Percentiles rank a stretch among this genome's conserved stretches.
Evolutionary conservation across 192 early-diverging fungal genomes (phyloP).

Genomic region (Powellomyces hirtus): DNA sequence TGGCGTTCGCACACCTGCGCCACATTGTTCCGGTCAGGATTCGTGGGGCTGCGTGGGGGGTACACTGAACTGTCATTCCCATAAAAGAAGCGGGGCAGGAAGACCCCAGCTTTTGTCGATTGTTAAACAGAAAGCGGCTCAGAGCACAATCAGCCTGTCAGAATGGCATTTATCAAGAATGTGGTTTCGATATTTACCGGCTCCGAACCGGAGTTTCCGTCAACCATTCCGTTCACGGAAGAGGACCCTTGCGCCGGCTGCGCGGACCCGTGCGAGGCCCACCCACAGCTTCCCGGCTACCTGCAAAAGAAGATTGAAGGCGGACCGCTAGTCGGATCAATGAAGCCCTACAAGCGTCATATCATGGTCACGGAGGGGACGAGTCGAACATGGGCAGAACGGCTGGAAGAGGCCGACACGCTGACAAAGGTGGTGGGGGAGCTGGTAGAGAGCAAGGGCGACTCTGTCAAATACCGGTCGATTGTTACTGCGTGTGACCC

Average conservation of each 20-base stretch:
- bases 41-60: no score
- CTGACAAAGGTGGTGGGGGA: neutral
- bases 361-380: conserved; percentile 36
- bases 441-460: neutral
- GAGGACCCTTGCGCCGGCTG: conserved; percentile 42
- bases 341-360: conserved; percentile 52
- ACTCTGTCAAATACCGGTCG: conserved; percentile 11
- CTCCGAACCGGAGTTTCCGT: neutral
- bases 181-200: neutral
- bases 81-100: no score
- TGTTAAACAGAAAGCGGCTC: no score
- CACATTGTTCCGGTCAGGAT: no score
- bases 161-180: neutral
- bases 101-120: no score
- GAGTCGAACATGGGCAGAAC: conserved; percentile 32
- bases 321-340: conserved; percentile 24
- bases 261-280: conserved; percentile 35
- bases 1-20: no score
- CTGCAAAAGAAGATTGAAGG: conserved; percentile 39
- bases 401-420: conserved; percentile 30
- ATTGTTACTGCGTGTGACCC: conserved; percentile 39
- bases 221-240: conserved; percentile 29
- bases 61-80: no score
- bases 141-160: no score
- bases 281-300: conserved; percentile 40